Conservation (phyloP, 108 stramenopile genomes). For the Skeletonema menzelii region DNA sequence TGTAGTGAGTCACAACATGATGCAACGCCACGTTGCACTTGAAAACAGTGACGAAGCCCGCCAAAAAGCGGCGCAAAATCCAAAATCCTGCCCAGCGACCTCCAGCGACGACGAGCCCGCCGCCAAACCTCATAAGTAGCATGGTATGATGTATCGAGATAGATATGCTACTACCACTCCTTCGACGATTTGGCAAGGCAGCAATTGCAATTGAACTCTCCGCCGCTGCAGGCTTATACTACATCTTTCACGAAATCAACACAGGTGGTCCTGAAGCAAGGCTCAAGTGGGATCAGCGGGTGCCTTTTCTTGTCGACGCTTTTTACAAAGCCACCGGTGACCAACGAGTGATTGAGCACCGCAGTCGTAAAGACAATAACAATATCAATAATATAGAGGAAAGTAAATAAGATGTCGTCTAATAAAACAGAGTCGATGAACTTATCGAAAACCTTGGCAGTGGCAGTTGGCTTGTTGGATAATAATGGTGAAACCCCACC, state of each 20-base stretch:
- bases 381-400: background rate
- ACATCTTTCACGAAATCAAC: conserved; percentile 33
- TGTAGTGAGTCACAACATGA: background rate
- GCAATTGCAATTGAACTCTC: conserved; percentile 25
- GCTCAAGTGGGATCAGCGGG: conserved; percentile 14
- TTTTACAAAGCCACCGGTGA: conserved; percentile 22
- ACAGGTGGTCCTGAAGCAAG: conserved; percentile 26
- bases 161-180: conserved; percentile 2
- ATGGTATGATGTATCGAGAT: too few relatives aligned
- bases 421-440: background rate
- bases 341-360: conserved; percentile 26
- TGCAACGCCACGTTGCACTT: background rate
- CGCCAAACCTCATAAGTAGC: too few relatives aligned
- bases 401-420: background rate
- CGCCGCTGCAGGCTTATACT: conserved; percentile 18
- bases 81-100: too few relatives aligned
- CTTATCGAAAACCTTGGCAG: background rate
- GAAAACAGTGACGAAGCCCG: too few relatives aligned
- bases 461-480: background rate
- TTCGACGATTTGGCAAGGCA: conserved; percentile 29
- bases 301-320: conserved; percentile 15
- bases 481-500: background rate
- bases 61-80: too few relatives aligned
- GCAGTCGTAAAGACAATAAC: background rate
- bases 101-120: too few relatives aligned